Percentiles rank a stretch among this genome's conserved stretches.
Evolutionary conservation across 176 grass and related monocot genomes (phyloP).

Genomic region (Triticum urartu): DNA sequence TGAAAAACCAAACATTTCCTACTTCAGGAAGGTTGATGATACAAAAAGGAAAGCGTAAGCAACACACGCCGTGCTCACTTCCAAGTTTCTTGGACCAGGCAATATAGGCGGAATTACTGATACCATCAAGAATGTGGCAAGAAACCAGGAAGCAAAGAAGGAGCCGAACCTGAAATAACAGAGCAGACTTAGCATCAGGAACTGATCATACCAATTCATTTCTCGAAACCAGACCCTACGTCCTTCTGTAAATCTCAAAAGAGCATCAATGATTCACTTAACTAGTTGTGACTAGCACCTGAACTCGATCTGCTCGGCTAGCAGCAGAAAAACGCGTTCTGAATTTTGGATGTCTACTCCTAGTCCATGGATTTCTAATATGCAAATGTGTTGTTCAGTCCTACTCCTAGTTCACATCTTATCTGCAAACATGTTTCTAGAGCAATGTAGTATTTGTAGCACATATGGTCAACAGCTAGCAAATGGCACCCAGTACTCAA

Average conservation of each 20-base stretch:
- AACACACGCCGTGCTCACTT: constrained; percentile 79
- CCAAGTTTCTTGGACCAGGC: constrained; percentile 75
- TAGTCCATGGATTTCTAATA: background rate
- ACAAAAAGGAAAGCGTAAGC: constrained; percentile 87
- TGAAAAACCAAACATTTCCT: constrained; percentile 21
- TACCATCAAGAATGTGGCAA: constrained; percentile 94
- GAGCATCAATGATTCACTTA: background rate
- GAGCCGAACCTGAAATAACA: constrained; percentile 62
- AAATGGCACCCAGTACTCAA: background rate
- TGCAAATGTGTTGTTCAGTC: background rate
- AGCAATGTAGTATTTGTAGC: background rate
- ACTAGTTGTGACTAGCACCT: background rate
- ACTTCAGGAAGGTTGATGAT: constrained; percentile 86
- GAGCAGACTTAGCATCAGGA: constrained; percentile 23
- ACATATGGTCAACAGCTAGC: background rate
- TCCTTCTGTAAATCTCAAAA: background rate
- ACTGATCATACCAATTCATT: background rate
- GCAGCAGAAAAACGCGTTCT: background rate
- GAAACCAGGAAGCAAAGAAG: constrained; percentile 87
- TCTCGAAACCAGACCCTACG: background rate
- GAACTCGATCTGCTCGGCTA: background rate
- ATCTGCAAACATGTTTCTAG: background rate
- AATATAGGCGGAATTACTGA: constrained; percentile 82
- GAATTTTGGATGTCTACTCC: background rate
- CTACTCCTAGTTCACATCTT: background rate